phyloP scores from a whole-genome alignment of 2,329 filamentous ascomycete species.

The Knufia petricola region DNA sequence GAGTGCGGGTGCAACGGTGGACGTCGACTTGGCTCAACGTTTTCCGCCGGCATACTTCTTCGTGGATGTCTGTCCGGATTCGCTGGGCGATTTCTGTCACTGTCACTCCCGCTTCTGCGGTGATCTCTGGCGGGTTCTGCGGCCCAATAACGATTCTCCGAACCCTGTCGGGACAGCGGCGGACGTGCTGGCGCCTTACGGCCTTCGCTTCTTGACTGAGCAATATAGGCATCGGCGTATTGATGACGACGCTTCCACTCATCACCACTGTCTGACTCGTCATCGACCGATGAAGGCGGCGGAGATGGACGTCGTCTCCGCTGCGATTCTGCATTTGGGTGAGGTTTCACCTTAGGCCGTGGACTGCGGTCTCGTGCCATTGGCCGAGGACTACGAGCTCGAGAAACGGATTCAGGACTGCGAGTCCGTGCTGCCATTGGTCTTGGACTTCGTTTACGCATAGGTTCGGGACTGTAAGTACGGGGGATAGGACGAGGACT shows the following conservation, averaged over 20 bases:
- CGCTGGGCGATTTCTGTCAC: slow-evolving; percentile 25
- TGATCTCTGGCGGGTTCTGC: slow-evolving; percentile 7
- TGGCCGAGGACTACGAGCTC: slow-evolving; percentile 15
- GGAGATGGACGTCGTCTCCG: slow-evolving; percentile 3
- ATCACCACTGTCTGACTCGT: slow-evolving; percentile 11
- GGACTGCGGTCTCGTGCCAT: slow-evolving; percentile 17
- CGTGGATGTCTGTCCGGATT: slow-evolving; percentile 26
- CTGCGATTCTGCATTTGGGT: neutral
- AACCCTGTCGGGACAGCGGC: slow-evolving; percentile 2
- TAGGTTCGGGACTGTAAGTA: neutral
- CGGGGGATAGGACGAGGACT: neutral
- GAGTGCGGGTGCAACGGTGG: slow-evolving; percentile 30
- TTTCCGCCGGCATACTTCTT: slow-evolving; percentile 8
- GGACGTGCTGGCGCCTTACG: slow-evolving; percentile 2
- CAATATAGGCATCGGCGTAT: slow-evolving; percentile 32
- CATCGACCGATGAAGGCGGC: slow-evolving; percentile 13
- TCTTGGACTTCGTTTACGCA: slow-evolving; percentile 16
- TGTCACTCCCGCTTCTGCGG: slow-evolving; percentile 22
- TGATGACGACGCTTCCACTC: slow-evolving; percentile 29
- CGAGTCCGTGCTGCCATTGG: slow-evolving; percentile 17
- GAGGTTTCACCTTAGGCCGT: slow-evolving; percentile 10
- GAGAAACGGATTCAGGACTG: slow-evolving; percentile 11
- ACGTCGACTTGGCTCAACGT: slow-evolving; percentile 24
- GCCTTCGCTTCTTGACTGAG: slow-evolving; percentile 11
- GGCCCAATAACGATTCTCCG: slow-evolving; percentile 6